Evolutionary conservation across 108 stramenopile genomes (phyloP).

Genomic region (Schizochytrium sp.): DNA sequence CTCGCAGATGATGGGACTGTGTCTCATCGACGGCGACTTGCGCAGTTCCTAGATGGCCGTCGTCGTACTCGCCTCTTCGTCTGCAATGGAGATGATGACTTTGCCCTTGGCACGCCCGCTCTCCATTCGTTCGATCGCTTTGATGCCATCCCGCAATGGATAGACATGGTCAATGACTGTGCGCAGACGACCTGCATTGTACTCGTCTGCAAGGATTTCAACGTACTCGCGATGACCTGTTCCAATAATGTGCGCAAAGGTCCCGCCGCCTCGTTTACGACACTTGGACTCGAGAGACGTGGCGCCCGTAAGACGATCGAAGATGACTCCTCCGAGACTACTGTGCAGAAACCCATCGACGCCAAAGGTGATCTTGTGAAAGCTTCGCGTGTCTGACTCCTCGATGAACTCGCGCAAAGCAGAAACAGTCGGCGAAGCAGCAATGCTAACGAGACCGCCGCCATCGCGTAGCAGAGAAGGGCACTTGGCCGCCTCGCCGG

Average conservation of each 20-base stretch:
- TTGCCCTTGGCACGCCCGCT: background rate
- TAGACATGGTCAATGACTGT: background rate
- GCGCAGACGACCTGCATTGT: background rate
- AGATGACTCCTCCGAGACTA: background rate
- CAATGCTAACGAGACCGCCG: background rate
- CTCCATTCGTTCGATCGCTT: background rate
- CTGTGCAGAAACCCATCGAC: background rate
- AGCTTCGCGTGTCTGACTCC: background rate
- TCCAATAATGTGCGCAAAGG: conserved; percentile 21
- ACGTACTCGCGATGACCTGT: background rate
- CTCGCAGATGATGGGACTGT: no score
- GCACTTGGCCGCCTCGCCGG: conserved; percentile 5
- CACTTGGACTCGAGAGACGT: background rate
- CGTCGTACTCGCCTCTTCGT: background rate
- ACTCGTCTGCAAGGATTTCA: background rate
- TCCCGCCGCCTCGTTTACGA: background rate
- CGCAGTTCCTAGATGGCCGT: background rate
- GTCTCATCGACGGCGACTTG: no score
- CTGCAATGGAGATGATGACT: background rate
- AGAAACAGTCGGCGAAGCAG: background rate
- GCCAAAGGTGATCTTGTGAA: background rate
- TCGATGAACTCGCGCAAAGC: background rate
- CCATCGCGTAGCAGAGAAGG: background rate
- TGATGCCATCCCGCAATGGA: background rate
- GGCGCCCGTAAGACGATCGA: background rate